A percentile compares a stretch with the other conserved stretches of the same genome.
These are phyloP conservation scores for Boletus tylopilopsis DNA, from an alignment of 768 basidiomycete species.

Conservation along the genomic window DNA sequence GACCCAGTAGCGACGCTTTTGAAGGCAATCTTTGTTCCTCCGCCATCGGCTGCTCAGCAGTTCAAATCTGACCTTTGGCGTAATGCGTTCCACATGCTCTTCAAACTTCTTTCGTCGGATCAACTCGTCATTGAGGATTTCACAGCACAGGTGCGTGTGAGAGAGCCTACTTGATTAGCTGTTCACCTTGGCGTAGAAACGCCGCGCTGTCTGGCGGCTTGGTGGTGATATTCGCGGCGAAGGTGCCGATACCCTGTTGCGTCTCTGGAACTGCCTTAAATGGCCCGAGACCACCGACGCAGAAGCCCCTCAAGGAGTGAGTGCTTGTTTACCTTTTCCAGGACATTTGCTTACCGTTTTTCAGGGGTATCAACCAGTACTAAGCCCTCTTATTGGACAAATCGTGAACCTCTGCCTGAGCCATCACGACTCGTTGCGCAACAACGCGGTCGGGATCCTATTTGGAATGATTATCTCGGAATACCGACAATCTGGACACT, in stretches of 20 bases:
- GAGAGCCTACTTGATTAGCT: background rate
- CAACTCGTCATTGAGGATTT: conserved; percentile 94
- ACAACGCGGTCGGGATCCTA: conserved; percentile 86
- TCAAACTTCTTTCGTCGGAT: conserved; percentile 84
- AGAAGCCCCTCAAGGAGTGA: conserved; percentile 60
- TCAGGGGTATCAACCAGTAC: conserved; percentile 80
- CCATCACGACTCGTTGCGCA: conserved; percentile 89
- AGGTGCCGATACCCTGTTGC: conserved; percentile 74
- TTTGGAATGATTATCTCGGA: conserved; percentile 96
- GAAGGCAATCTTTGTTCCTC: conserved; percentile 76
- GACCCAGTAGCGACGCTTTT: conserved; percentile 77
- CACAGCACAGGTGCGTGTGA: conserved; percentile 70
- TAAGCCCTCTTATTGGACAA: conserved; percentile 81
- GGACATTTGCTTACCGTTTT: background rate
- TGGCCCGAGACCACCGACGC: conserved; percentile 60
- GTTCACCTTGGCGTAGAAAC: conserved; percentile 55
- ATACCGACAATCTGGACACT: conserved; percentile 79
- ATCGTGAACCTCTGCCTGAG: conserved; percentile 92
- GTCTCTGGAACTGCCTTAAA: conserved; percentile 83
- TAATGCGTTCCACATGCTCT: conserved; percentile 74
- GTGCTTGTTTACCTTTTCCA: conserved; percentile 20
- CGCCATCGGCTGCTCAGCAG: conserved; percentile 51
- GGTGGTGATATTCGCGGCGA: conserved; percentile 94
- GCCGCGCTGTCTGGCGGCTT: conserved; percentile 93
- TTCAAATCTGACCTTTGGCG: conserved; percentile 82